Conservation (phyloP, 1,139 yeast species). For the Saccharomyces hybrid region DNA sequence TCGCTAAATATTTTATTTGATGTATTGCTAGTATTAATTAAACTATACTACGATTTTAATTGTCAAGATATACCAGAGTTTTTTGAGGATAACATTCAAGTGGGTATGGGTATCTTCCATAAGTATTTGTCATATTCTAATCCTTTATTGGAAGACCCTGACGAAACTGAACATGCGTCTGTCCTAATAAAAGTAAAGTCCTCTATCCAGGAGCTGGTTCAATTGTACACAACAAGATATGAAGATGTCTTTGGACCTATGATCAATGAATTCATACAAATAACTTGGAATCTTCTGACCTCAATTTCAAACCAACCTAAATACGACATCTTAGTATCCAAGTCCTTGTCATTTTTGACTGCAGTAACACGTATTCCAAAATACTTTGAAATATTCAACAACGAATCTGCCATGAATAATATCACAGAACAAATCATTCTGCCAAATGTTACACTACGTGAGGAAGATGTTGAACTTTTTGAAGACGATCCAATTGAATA, state of each 20-base stretch:
- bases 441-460: slow-evolving; percentile 81
- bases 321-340: slow-evolving; percentile 78
- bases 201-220: slow-evolving; percentile 75
- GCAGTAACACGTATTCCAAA: slow-evolving; percentile 68
- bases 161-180: slow-evolving; percentile 65
- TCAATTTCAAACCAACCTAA: slow-evolving; percentile 63
- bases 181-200: slow-evolving; percentile 69
- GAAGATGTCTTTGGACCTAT: slow-evolving; percentile 81
- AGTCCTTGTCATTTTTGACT: slow-evolving; percentile 72
- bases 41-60: slow-evolving; percentile 85
- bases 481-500: slow-evolving; percentile 96
- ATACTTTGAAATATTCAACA: slow-evolving; percentile 58
- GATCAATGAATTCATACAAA: slow-evolving; percentile 70
- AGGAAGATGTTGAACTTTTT: slow-evolving; percentile 82
- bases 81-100: slow-evolving; percentile 80
- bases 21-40: slow-evolving; percentile 61
- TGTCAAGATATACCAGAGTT: slow-evolving; percentile 98
- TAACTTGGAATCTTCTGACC: slow-evolving; percentile 74
- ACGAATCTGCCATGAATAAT: slow-evolving; percentile 62
- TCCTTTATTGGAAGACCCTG: slow-evolving; percentile 45
- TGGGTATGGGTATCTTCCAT: slow-evolving; percentile 75
- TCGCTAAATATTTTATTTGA: slow-evolving; percentile 55
- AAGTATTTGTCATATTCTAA: slow-evolving; percentile 64
- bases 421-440: slow-evolving; percentile 76
- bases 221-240: slow-evolving; percentile 81